phyloP scores from a whole-genome alignment of 805 yeast genomes.

The Kuraishia ogatae region DNA sequence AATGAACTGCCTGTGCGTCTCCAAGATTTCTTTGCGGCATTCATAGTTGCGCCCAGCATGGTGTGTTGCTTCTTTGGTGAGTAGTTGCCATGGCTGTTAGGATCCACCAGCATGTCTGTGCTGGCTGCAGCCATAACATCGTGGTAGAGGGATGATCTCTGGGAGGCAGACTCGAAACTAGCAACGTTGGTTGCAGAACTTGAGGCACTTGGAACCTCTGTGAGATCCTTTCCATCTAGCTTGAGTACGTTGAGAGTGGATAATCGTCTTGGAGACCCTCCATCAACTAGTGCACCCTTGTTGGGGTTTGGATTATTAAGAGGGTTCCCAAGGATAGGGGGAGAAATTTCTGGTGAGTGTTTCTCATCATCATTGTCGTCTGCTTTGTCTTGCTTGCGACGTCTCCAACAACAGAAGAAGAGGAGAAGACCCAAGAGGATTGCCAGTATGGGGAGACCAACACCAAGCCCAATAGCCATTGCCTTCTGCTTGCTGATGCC shows the following conservation, averaged over 20 bases:
- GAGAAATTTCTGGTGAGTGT: conserved; percentile 24
- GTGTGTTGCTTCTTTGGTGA: conserved; percentile 6
- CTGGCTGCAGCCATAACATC: conserved; percentile 31
- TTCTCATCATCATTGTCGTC: conserved; percentile 15
- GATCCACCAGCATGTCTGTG: conserved; percentile 26
- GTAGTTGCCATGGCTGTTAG: conserved; percentile 6
- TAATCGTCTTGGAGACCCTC: conserved; percentile 23
- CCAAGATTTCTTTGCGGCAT: conserved; percentile 48
- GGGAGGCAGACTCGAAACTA: conserved; percentile 19
- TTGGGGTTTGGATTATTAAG: conserved; percentile 10
- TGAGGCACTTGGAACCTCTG: conserved; percentile 26
- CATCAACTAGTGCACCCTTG: conserved; percentile 1
- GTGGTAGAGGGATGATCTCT: conserved; percentile 22
- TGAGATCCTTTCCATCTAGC: conserved; percentile 31
- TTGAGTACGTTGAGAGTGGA: conserved; percentile 44
- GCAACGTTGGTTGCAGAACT: conserved; percentile 50
- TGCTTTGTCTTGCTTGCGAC: conserved; percentile 29
- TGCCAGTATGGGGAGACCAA: conserved; percentile 62
- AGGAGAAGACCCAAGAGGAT: conserved; percentile 38
- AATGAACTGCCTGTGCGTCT: conserved; percentile 24
- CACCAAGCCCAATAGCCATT: conserved; percentile 86
- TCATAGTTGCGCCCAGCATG: conserved; percentile 12
- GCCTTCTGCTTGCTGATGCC: conserved; percentile 31
- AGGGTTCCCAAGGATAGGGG: conserved; percentile 26
- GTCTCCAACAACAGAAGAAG: conserved; percentile 49